Evolutionary conservation across 805 yeast genomes (phyloP).

Genomic region (Starmera pachycereana): DNA sequence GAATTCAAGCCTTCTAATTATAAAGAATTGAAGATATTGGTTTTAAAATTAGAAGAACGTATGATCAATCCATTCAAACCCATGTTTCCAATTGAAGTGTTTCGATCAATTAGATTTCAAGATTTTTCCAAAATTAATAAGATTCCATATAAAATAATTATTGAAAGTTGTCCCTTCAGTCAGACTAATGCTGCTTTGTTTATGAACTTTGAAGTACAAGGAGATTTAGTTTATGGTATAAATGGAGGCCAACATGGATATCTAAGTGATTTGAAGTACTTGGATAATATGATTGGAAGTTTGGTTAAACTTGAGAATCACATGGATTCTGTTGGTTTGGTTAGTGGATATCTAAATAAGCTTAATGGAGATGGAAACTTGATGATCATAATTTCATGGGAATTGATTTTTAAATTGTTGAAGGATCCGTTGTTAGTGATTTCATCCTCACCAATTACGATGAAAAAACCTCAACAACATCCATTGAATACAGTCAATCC

Average conservation of each 20-base stretch:
- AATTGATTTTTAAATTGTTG: slow-evolving; percentile 9
- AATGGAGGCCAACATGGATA: slow-evolving; percentile 5
- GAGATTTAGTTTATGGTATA: slow-evolving; percentile 10
- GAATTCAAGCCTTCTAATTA: slow-evolving; percentile 9
- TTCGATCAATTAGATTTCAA: slow-evolving; percentile 7
- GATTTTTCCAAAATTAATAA: background rate
- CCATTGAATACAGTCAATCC: background rate
- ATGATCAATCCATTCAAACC: slow-evolving; percentile 1
- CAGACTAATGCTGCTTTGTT: slow-evolving; percentile 20
- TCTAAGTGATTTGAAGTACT: slow-evolving; percentile 16
- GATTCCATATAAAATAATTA: slow-evolving; percentile 10
- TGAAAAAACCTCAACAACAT: background rate
- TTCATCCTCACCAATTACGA: background rate
- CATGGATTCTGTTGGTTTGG: slow-evolving; percentile 12
- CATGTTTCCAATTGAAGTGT: slow-evolving; percentile 4
- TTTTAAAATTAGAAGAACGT: slow-evolving; percentile 7
- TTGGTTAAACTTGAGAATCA: slow-evolving; percentile 6
- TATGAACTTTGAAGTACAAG: slow-evolving; percentile 13
- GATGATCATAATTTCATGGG: slow-evolving; percentile 16
- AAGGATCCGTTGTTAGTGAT: slow-evolving; percentile 2
- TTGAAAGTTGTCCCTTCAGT: slow-evolving; percentile 20
- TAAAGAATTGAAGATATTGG: slow-evolving; percentile 7
- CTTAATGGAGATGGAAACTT: slow-evolving; percentile 21
- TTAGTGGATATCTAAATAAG: slow-evolving; percentile 14
- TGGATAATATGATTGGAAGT: slow-evolving; percentile 20